Evolutionary conservation across 345 rosid species (phyloP), one percentile per base, ranked within the genome.

Genomic region (Nasturtium officinale): DNA sequence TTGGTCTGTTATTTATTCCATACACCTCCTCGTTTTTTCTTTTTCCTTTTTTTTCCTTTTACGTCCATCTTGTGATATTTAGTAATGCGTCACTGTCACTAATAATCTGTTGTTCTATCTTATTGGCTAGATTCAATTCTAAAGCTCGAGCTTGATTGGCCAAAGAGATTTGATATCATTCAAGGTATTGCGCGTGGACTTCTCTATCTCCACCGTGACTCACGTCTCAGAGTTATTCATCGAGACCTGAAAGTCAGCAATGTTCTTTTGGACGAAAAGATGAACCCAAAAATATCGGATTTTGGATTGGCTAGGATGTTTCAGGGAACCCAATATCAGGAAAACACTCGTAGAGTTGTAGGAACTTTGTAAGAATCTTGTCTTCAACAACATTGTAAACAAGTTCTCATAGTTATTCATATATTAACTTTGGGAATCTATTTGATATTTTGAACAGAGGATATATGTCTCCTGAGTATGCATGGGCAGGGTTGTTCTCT

Each of bases 391-490:
- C 40, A 43, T 67, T 60, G n/a, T 29, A 38, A 61, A 38, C 7
- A 12, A 37, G 2, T 6, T 26, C 16, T 1, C 9, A 43, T 55
- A 5, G n/a, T n/a, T 17, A 23, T 2, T 28, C 5, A 4, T 10
- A 20, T 30, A 11, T 7, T 59, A 40, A 58, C 46, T 42, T 5
- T 50, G 33, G 7, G 3, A 0, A 12, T 8, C 9, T 51, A 1
- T 61, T 52, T 75, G 38, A 16, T 30, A 45, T 60, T 51, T 51
- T 51, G 17, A 25, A 68, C 76, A 77, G 76, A 28, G 72, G 80
- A 62, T 77, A 82, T 71, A 82, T 83, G 85, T 71, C 87, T 69
- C 87, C 85, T 2, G 86, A 84, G 73, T 86, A 86, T 37, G 85
- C 83, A 3, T 65, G 79, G 47, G 84, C 81, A 29, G 88, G 88